Evolutionary conservation across 352 stramenopile species (phyloP).

Genomic region (Phytophthora parvispora): DNA sequence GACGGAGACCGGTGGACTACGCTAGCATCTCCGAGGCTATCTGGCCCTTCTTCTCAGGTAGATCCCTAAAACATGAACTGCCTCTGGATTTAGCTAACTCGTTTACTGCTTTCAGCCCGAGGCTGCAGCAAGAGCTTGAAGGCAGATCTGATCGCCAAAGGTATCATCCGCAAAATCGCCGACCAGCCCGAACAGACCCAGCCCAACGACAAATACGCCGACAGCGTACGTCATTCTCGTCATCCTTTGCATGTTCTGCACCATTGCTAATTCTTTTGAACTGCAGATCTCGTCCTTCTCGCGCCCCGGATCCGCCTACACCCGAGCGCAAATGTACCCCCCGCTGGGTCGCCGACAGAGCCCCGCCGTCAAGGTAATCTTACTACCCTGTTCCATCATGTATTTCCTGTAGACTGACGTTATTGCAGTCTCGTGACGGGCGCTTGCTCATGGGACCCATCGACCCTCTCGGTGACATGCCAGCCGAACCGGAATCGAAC

Average conservation of each 20-base stretch:
- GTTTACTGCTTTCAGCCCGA: constrained; percentile 32
- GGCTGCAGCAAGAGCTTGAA: constrained; percentile 64
- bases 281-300: constrained; percentile 80
- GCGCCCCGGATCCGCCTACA: constrained; percentile 79
- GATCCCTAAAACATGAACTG: background rate
- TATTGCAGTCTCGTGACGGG: constrained; percentile 62
- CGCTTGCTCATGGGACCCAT: constrained; percentile 52
- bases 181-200: constrained; percentile 59
- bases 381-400: background rate
- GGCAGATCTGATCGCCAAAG: constrained; percentile 64
- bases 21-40: constrained; percentile 81
- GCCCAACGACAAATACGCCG: constrained; percentile 50
- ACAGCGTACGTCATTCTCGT: constrained; percentile 59
- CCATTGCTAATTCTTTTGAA: background rate
- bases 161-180: constrained; percentile 73
- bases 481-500: constrained; percentile 52
- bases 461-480: constrained; percentile 67
- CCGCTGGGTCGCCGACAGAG: constrained; percentile 52
- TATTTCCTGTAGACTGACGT: too few species aligned
- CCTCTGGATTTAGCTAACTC: background rate
- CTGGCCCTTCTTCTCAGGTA: constrained; percentile 76
- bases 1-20: constrained; percentile 67
- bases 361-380: constrained; percentile 55
- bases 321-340: constrained; percentile 66
- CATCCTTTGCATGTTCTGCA: too few species aligned